phyloP scores from a whole-genome alignment of 2,329 filamentous ascomycete species.

The Alternaria ethzedia region DNA sequence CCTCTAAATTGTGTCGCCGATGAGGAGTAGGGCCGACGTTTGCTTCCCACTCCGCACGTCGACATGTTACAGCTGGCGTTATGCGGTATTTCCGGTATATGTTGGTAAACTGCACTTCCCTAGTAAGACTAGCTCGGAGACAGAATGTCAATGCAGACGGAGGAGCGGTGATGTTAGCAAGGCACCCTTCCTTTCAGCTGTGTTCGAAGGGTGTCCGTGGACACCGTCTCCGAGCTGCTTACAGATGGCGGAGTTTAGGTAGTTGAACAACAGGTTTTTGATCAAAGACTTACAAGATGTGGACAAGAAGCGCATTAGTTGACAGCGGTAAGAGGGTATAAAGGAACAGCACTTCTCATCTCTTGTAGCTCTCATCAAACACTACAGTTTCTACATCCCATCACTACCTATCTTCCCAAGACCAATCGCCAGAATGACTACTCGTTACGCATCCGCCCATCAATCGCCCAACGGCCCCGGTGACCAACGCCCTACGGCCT shows the following conservation, averaged over 20 bases:
- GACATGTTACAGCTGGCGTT: background rate
- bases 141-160: background rate
- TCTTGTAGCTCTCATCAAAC: background rate
- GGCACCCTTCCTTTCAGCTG: background rate
- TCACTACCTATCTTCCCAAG: background rate
- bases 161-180: background rate
- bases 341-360: background rate
- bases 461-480: constrained; percentile 41
- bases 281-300: background rate
- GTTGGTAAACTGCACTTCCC: background rate
- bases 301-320: background rate
- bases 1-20: background rate
- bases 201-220: background rate
- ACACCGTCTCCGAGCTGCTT: background rate
- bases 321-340: background rate
- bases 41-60: background rate
- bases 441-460: constrained; percentile 15
- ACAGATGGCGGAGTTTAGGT: background rate
- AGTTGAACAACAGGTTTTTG: background rate
- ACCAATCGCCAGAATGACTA: background rate
- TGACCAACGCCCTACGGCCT: constrained; percentile 51
- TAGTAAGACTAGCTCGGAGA: background rate
- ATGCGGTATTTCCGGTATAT: background rate
- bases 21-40: background rate
- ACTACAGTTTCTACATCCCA: background rate